phyloP scores from a whole-genome alignment of 2,329 filamentous ascomycete genomes.

The Neonectria magnoliae region DNA sequence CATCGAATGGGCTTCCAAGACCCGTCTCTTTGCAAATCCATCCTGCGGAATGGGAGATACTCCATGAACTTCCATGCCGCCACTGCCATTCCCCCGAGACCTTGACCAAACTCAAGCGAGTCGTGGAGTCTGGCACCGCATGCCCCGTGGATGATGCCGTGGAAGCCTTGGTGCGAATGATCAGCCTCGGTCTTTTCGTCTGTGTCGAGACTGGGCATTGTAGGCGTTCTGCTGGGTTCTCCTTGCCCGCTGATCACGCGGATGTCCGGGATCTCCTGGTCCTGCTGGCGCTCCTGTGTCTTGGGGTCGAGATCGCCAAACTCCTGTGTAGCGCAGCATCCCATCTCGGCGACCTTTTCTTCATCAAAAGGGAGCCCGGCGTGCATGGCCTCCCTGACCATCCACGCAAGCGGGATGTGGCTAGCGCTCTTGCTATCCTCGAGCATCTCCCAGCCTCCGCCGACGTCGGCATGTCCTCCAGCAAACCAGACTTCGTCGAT shows the following conservation, averaged over 20 bases:
- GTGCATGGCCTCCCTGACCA: slow-evolving; percentile 67
- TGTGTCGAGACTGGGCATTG: slow-evolving; percentile 35
- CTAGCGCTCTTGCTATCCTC: slow-evolving; percentile 69
- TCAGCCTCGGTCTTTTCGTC: slow-evolving; percentile 36
- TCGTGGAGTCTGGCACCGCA: slow-evolving; percentile 72
- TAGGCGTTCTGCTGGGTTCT: slow-evolving; percentile 32
- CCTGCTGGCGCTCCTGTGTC: slow-evolving; percentile 16
- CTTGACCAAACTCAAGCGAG: slow-evolving; percentile 72
- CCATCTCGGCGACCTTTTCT: slow-evolving; percentile 72
- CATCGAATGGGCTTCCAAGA: slow-evolving; percentile 84
- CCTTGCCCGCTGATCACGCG: slow-evolving; percentile 38
- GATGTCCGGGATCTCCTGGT: slow-evolving; percentile 45
- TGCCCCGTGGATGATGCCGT: slow-evolving; percentile 66
- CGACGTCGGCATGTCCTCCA: slow-evolving; percentile 81
- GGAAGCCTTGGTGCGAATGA: slow-evolving; percentile 55
- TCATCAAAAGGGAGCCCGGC: slow-evolving; percentile 78
- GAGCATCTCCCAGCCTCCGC: slow-evolving; percentile 76
- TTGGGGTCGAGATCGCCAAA: slow-evolving; percentile 7
- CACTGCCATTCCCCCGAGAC: slow-evolving; percentile 65
- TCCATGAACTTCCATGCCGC: slow-evolving; percentile 82
- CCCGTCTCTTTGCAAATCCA: slow-evolving; percentile 78
- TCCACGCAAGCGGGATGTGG: slow-evolving; percentile 76
- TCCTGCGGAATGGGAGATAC: slow-evolving; percentile 81
- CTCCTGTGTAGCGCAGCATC: slow-evolving; percentile 55
- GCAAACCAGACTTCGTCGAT: slow-evolving; percentile 86